These are phyloP conservation scores for Xylaria sp. DNA, from an alignment of 495 filamentous ascomycete species.

Conservation along the genomic window DNA sequence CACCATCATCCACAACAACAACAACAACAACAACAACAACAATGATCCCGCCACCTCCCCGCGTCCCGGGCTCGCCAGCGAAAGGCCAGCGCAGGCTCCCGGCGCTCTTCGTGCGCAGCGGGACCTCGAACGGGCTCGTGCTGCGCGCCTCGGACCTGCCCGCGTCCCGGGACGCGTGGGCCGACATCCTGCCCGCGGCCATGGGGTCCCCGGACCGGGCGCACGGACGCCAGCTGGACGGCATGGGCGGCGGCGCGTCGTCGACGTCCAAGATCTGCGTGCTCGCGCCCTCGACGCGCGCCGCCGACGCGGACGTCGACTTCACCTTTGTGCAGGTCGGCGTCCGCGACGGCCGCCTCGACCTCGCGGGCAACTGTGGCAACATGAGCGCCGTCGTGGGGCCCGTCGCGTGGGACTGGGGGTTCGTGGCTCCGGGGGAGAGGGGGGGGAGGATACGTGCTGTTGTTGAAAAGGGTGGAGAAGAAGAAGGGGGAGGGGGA, in stretches of 20 bases:
- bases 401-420: constrained; percentile 66
- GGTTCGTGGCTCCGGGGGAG: constrained; percentile 45
- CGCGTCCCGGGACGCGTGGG: constrained; percentile 51
- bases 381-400: constrained; percentile 76
- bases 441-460: neutral
- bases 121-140: constrained; percentile 73
- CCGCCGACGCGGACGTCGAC: constrained; percentile 67
- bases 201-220: constrained; percentile 72
- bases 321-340: constrained; percentile 77
- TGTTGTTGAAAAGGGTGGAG: neutral
- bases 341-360: constrained; percentile 62
- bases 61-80: too few relatives aligned
- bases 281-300: constrained; percentile 53
- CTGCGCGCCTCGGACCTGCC: constrained; percentile 62
- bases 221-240: constrained; percentile 73
- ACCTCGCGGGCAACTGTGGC: constrained; percentile 75
- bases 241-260: constrained; percentile 73
- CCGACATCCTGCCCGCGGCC: constrained; percentile 61
- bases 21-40: too few relatives aligned
- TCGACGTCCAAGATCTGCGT: constrained; percentile 76
- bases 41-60: too few relatives aligned
- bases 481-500: neutral
- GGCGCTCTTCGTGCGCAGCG: constrained; percentile 75
- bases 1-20: too few relatives aligned
- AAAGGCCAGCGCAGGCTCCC: constrained; percentile 48